Base-by-base conservation (phyloP, 805 yeast genomes). In the Kuraishia piskuri region DNA sequence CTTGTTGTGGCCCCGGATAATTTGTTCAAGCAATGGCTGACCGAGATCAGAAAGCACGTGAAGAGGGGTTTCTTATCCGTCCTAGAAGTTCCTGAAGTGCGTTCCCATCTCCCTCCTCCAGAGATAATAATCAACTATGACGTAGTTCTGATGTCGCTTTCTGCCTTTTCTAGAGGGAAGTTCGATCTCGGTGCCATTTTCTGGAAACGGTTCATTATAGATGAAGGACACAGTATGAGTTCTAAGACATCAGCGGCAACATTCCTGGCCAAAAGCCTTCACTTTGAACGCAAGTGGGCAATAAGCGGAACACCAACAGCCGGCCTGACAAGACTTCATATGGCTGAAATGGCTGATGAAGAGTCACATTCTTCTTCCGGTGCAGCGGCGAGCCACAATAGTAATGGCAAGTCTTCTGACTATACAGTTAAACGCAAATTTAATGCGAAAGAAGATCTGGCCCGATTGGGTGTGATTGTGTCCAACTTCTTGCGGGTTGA, bases 231-330 rank as follows among this genome's bases (percentile, higher is more conserved):
- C 63, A 75, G 83, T 24, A 75, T 84, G 78, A 75, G 72, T 55
- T 74, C 84, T 7, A 75, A 74, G 53, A 63, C 73, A 1, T 74
- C 87, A 0, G 70, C 78, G 50, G 73, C 79, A 0, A 83, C 79
- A 7, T 61, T 65, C 8, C 61, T 80, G 36, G 81, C 87, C 20
- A 71, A 70, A 36, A 66, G 69, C 22, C 61, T 86, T 49, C 63
- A 67, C 50, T 78, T 79, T 8, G 91, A 85, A 60, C 71, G 89
- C 51, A 74, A 79, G 55, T 85, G 91, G 91, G 82, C 84, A 0
- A 88, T 85, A 0, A 81, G 87, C 0, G 90, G 91, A 26, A 85
- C 91, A 0, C 90, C 90, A 3, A 84, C 90, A 0, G 76, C 86
- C 0, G 91, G 91, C 0, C 67, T 85, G 52, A 83, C 90, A 0